These are phyloP conservation scores for Dactylonectria estremocensis DNA, from an alignment of 2,329 filamentous ascomycete species.

Conservation along the genomic window DNA sequence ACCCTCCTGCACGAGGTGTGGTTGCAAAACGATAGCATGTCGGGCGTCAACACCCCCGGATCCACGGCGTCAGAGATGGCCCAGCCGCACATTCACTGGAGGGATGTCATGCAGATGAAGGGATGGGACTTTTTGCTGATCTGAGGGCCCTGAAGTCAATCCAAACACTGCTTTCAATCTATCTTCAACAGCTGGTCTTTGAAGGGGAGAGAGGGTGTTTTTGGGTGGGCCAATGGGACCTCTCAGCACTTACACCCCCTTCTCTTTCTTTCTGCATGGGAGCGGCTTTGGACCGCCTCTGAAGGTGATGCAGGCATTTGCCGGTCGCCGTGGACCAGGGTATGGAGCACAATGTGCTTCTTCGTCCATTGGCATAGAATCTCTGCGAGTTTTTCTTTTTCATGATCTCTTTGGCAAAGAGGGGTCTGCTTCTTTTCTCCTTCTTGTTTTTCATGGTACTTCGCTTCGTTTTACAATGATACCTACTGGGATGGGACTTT, in stretches of 20 bases:
- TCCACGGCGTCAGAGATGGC: slow-evolving; percentile 56
- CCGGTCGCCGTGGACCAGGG: slow-evolving; percentile 45
- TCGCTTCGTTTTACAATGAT: slow-evolving; percentile 51
- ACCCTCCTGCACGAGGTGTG: slow-evolving; percentile 88
- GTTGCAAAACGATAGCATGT: slow-evolving; percentile 78
- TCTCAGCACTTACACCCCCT: slow-evolving; percentile 33
- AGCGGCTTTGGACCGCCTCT: slow-evolving; percentile 46
- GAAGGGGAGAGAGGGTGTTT: slow-evolving; percentile 46
- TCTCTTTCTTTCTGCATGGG: slow-evolving; percentile 43
- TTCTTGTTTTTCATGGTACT: slow-evolving; percentile 42
- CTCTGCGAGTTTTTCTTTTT: slow-evolving; percentile 40
- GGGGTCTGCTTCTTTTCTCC: slow-evolving; percentile 42
- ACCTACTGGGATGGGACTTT: slow-evolving; percentile 53
- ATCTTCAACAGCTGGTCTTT: slow-evolving; percentile 57
- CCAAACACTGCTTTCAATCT: slow-evolving; percentile 34
- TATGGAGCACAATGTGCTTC: background rate
- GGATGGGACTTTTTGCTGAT: slow-evolving; percentile 95
- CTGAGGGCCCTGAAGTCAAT: slow-evolving; percentile 58
- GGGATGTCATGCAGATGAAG: slow-evolving; percentile 92
- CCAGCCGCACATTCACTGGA: slow-evolving; percentile 87
- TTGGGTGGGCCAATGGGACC: slow-evolving; percentile 37
- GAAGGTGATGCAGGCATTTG: slow-evolving; percentile 57
- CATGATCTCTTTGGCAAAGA: slow-evolving; percentile 40
- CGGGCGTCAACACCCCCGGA: slow-evolving; percentile 54
- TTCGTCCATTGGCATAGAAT: slow-evolving; percentile 2